A percentile compares a stretch with the other conserved stretches of the same genome.
These are phyloP conservation scores for Coleophoma crateriformis DNA, from an alignment of 2,329 filamentous ascomycete genomes.

Conservation along the genomic window DNA sequence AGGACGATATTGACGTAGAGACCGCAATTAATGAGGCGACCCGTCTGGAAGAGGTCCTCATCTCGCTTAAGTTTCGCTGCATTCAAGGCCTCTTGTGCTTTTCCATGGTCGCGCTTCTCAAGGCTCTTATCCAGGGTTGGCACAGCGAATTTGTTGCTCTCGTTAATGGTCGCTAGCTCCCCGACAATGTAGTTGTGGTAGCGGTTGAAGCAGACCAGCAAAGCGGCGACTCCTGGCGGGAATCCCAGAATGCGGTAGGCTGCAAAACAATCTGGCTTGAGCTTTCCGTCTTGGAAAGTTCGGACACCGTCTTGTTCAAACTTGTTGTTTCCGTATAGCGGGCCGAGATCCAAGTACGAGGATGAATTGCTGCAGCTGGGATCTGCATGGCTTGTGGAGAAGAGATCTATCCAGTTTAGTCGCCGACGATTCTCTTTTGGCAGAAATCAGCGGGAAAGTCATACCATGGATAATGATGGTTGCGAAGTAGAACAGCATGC, in stretches of 20 bases:
- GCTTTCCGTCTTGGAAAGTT: constrained; percentile 61
- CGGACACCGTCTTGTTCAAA: constrained; percentile 41
- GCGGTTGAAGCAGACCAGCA: constrained; percentile 71
- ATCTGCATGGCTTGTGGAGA: constrained; percentile 31
- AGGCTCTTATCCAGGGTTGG: constrained; percentile 42
- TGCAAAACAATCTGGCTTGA: constrained; percentile 67
- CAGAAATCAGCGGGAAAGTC: background rate
- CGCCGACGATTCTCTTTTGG: too few species aligned
- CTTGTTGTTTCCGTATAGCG: constrained; percentile 35
- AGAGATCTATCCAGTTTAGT: constrained; percentile 27
- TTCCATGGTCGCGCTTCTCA: constrained; percentile 61
- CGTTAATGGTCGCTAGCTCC: constrained; percentile 76
- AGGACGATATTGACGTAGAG: constrained; percentile 75
- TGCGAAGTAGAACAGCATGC: constrained; percentile 41
- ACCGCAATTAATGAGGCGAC: constrained; percentile 63
- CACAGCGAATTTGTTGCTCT: constrained; percentile 68
- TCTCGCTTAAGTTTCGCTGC: constrained; percentile 52
- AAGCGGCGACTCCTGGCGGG: constrained; percentile 62
- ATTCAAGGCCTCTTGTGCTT: constrained; percentile 72
- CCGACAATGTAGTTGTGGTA: constrained; percentile 84
- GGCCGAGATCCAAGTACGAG: constrained; percentile 41
- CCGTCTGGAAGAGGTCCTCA: constrained; percentile 41
- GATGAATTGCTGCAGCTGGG: constrained; percentile 31
- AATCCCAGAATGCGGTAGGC: constrained; percentile 64
- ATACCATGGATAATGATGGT: constrained; percentile 44